These are phyloP conservation scores for Phlebiopsis gigantea DNA, from an alignment of 768 basidiomycete species.

Conservation along the genomic window DNA sequence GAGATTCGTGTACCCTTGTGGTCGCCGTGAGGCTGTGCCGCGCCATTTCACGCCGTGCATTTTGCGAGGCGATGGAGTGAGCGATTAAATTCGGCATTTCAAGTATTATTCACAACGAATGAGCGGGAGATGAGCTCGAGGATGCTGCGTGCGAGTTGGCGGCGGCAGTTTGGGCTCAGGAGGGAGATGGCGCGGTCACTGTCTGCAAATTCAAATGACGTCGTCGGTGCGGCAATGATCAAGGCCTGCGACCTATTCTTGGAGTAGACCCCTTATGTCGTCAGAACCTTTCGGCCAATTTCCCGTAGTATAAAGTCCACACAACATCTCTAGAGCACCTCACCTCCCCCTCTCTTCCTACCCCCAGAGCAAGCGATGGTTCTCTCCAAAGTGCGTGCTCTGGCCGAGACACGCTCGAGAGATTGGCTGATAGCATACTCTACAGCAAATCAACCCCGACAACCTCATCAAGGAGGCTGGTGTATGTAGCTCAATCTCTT, in stretches of 20 bases:
- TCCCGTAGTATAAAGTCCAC: not conserved
- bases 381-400: conserved; percentile 47
- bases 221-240: conserved; percentile 2
- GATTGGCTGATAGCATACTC: conserved; percentile 2
- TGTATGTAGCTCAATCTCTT: conserved; percentile 28
- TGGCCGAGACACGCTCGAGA: not conserved
- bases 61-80: not conserved
- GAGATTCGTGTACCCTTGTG: not conserved
- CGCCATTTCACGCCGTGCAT: not conserved
- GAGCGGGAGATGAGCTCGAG: not conserved
- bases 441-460: conserved; percentile 65
- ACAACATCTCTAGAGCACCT: not conserved
- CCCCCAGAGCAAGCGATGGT: conserved; percentile 36
- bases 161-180: not conserved
- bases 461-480: conserved; percentile 53
- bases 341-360: conserved; percentile 7
- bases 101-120: not conserved
- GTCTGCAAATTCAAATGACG: not conserved
- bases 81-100: not conserved
- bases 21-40: not conserved
- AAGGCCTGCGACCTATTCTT: not conserved
- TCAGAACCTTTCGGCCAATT: not conserved
- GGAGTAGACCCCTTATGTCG: not conserved
- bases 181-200: not conserved
- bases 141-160: not conserved